These are phyloP conservation scores for Cystoderma amianthinum DNA, from an alignment of 768 basidiomycete genomes.

Conservation along the genomic window DNA sequence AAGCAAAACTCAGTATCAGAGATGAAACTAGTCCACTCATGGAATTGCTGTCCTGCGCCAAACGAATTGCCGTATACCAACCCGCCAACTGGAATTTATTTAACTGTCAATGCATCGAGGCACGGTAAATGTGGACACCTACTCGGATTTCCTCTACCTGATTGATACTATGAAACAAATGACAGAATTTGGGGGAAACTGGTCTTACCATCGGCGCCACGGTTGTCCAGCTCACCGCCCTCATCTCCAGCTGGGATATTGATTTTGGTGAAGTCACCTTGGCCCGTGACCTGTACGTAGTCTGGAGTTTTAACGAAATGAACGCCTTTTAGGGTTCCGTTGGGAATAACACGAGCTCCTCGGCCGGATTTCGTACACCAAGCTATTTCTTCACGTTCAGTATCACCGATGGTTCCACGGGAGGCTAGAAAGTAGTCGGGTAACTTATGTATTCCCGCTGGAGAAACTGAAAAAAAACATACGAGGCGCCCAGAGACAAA, in stretches of 20 bases:
- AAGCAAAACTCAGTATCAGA: conserved; percentile 63
- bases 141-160: conserved; percentile 41
- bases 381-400: conserved; percentile 62
- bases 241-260: conserved; percentile 48
- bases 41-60: conserved; percentile 43
- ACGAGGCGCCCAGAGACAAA: conserved; percentile 66
- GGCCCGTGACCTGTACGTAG: conserved; percentile 57
- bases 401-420: conserved; percentile 53
- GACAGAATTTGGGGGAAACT: conserved; percentile 1
- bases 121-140: conserved; percentile 6
- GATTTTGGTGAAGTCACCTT: conserved; percentile 65
- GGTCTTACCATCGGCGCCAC: conserved; percentile 50
- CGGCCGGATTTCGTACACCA: conserved; percentile 72
- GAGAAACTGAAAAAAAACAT: conserved; percentile 8
- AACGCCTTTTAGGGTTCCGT: conserved; percentile 57
- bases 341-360: conserved; percentile 69
- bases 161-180: no score
- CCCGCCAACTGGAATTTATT: conserved; percentile 48
- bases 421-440: conserved; percentile 13
- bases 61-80: conserved; percentile 63
- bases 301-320: conserved; percentile 62
- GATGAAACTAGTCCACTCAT: conserved; percentile 85
- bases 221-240: conserved; percentile 69
- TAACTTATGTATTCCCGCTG: neutral
- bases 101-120: conserved; percentile 12